Conservation (phyloP, 495 filamentous ascomycete genomes). For the Cercophora newfieldiana region DNA sequence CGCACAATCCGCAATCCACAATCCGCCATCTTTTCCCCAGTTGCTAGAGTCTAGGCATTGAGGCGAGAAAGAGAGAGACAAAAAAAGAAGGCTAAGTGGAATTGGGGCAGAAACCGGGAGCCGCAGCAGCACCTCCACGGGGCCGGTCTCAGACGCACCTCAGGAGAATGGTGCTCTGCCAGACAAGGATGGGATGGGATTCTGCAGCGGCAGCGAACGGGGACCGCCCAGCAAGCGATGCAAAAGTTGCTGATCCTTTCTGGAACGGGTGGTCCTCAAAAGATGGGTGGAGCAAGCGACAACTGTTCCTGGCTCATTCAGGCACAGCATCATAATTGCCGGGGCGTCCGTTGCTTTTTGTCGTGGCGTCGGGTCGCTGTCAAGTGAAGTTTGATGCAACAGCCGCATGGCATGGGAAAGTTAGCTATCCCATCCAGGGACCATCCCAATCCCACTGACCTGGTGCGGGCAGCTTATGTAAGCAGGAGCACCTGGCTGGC, state of each 20-base stretch:
- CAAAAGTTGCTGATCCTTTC: conserved; percentile 12
- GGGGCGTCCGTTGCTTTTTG: not conserved
- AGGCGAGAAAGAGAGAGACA: not conserved
- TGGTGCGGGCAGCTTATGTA: not conserved
- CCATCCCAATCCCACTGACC: not conserved
- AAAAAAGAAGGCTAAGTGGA: not conserved
- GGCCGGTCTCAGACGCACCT: not conserved
- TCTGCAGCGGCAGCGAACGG: not conserved
- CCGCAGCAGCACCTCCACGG: not conserved
- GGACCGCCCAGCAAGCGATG: not conserved
- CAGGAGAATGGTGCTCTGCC: not conserved
- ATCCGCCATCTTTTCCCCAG: not conserved
- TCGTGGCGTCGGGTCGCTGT: not conserved
- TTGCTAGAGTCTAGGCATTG: not conserved
- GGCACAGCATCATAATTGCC: not conserved
- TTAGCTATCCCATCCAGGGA: not conserved
- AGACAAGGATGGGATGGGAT: not conserved
- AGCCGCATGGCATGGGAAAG: not conserved
- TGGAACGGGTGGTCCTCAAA: not conserved
- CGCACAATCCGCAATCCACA: not conserved
- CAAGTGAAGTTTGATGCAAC: not conserved
- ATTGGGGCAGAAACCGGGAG: not conserved
- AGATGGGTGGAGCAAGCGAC: not conserved
- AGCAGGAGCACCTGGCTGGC: too few relatives aligned
- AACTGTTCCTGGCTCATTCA: not conserved